A percentile compares a stretch with the other conserved stretches of the same genome.
Evolutionary conservation across 2,329 filamentous ascomycete genomes (phyloP).

Genomic region (Cadophora malorum): DNA sequence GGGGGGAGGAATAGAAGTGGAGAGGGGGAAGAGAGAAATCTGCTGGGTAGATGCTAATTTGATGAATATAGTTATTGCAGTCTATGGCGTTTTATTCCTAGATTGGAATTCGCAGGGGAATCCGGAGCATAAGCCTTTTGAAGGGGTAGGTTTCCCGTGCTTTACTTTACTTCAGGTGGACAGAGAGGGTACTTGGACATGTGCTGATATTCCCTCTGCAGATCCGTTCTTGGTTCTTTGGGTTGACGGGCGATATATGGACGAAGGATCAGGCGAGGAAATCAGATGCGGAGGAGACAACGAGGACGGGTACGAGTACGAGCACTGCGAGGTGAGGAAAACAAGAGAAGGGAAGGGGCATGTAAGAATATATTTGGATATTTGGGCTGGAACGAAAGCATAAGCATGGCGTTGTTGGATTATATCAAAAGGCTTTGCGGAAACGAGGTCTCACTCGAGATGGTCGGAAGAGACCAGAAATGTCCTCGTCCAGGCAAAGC

Average conservation of each 20-base stretch:
- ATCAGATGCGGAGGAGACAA: slow-evolving; percentile 33
- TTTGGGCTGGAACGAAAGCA: background rate
- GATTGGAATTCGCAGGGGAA: slow-evolving; percentile 54
- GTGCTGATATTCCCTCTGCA: slow-evolving; percentile 38
- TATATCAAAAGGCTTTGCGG: background rate
- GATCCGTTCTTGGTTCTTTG: slow-evolving; percentile 51
- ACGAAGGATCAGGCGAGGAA: slow-evolving; percentile 40
- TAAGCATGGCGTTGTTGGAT: background rate
- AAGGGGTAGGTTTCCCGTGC: slow-evolving; percentile 52
- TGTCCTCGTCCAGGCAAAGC: background rate
- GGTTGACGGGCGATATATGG: slow-evolving; percentile 46
- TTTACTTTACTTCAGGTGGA: too few species aligned
- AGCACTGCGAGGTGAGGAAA: slow-evolving; percentile 28
- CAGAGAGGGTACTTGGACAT: background rate
- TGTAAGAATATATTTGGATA: background rate
- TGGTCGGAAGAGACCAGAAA: background rate
- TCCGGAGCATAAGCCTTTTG: slow-evolving; percentile 53
- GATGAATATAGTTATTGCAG: slow-evolving; percentile 52
- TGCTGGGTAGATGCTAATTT: slow-evolving; percentile 13
- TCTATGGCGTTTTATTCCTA: slow-evolving; percentile 67
- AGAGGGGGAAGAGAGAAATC: background rate
- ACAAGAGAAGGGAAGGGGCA: background rate
- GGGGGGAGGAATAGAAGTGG: too few species aligned
- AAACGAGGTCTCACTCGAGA: background rate
- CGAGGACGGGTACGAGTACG: slow-evolving; percentile 26